Evolutionary conservation across 352 stramenopile species (phyloP).

Genomic region (Phytophthora litchii): DNA sequence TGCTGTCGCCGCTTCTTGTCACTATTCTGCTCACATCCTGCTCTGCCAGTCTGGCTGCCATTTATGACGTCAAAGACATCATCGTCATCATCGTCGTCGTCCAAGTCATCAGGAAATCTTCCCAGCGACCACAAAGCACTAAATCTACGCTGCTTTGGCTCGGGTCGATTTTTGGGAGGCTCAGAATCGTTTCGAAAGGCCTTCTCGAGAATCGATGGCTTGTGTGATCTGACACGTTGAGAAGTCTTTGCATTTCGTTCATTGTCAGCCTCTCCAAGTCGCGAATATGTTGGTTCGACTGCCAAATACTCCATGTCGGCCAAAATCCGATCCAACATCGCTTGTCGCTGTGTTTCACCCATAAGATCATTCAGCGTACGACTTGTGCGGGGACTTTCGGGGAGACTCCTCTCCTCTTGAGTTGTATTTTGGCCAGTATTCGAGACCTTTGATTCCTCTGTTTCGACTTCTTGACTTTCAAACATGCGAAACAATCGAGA

Average conservation of each 20-base stretch:
- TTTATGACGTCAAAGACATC: conserved; percentile 15
- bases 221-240: conserved; percentile 16
- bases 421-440: background rate
- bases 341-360: conserved; percentile 67
- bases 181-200: conserved; percentile 11
- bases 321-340: conserved; percentile 64
- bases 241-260: background rate
- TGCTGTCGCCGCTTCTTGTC: conserved; percentile 32
- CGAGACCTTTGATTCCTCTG: background rate
- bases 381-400: conserved; percentile 13
- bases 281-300: conserved; percentile 30
- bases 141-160: conserved; percentile 49
- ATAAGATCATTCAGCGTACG: conserved; percentile 57
- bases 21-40: conserved; percentile 1
- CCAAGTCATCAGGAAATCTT: conserved; percentile 6
- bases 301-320: conserved; percentile 68
- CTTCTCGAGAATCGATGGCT: conserved; percentile 21
- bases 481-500: conserved; percentile 36
- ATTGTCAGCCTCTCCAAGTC: conserved; percentile 25
- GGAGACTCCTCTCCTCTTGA: conserved; percentile 15
- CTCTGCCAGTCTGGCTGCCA: conserved; percentile 14
- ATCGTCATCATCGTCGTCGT: conserved; percentile 29
- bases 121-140: conserved; percentile 31
- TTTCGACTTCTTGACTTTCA: conserved; percentile 19
- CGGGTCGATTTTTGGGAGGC: conserved; percentile 1